A percentile compares a stretch with the other conserved stretches of the same genome.
Conservation (phyloP, 805 yeast genomes). For the Candida multigemmis region DNA sequence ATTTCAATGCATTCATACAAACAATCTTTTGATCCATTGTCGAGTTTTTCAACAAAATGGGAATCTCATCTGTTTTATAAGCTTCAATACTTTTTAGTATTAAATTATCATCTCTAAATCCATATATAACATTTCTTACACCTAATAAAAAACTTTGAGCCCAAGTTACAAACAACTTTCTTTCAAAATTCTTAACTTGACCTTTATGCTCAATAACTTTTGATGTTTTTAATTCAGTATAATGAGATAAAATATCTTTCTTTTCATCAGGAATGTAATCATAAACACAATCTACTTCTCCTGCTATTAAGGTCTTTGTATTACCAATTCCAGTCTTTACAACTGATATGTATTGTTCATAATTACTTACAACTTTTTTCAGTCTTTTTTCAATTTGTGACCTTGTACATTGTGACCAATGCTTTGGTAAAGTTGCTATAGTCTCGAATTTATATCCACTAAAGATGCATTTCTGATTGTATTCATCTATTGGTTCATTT, state of each 20-base stretch:
- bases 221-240: constrained; percentile 78
- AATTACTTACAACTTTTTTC: constrained; percentile 53
- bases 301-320: constrained; percentile 61
- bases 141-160: constrained; percentile 90
- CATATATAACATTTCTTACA: constrained; percentile 70
- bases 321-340: constrained; percentile 80
- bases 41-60: constrained; percentile 51
- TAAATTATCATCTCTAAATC: constrained; percentile 72
- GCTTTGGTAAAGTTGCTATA: constrained; percentile 63
- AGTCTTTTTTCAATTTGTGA: constrained; percentile 58
- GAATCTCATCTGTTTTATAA: constrained; percentile 70
- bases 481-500: constrained; percentile 12
- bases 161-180: constrained; percentile 77
- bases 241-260: constrained; percentile 52
- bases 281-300: constrained; percentile 88
- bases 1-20: constrained; percentile 73
- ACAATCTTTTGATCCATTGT: constrained; percentile 43
- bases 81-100: constrained; percentile 65
- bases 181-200: constrained; percentile 61
- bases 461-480: constrained; percentile 37
- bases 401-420: constrained; percentile 65
- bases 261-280: constrained; percentile 56
- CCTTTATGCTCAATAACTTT: constrained; percentile 44
- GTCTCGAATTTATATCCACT: constrained; percentile 84
- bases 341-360: constrained; percentile 73